Percentiles rank a stretch among this genome's conserved stretches.
Conservation (phyloP, 2,329 filamentous ascomycete species). For the Aulographum hederae region DNA sequence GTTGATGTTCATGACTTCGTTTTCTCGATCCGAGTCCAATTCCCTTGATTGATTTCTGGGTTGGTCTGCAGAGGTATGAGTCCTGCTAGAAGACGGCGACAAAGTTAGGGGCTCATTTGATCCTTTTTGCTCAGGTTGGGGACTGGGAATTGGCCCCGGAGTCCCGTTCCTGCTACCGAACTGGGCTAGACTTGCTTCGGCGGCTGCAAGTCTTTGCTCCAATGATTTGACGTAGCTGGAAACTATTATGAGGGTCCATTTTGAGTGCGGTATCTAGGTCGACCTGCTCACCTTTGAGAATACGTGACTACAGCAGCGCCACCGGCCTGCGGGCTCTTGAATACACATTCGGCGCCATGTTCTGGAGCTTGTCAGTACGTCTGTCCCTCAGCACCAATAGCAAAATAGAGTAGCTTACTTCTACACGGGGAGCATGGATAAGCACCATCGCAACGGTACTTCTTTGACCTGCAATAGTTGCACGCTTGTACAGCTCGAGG, state of each 20-base stretch:
- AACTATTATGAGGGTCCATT: background rate
- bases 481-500: conserved; percentile 28
- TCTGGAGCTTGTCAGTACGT: background rate
- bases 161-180: conserved; percentile 1
- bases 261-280: background rate
- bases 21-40: conserved; percentile 7
- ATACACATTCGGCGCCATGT: conserved; percentile 6
- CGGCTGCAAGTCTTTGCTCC: conserved; percentile 16
- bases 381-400: background rate
- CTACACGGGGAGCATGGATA: conserved; percentile 26
- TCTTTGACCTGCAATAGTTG: conserved; percentile 27
- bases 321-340: conserved; percentile 2
- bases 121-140: conserved; percentile 4
- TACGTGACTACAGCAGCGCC: background rate
- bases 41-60: no score
- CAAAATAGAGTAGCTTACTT: conserved; percentile 13
- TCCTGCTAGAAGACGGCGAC: no score
- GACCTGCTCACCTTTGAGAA: conserved; percentile 3
- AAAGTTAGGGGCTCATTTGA: no score
- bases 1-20: conserved; percentile 25
- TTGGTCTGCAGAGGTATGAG: no score
- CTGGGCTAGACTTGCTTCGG: conserved; percentile 7
- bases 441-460: conserved; percentile 30
- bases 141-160: background rate
- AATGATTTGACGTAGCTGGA: conserved; percentile 18